Evolutionary conservation across 352 stramenopile species (phyloP), one percentile per base, ranked within the genome.

Genomic region (Pythium phragmitis): DNA sequence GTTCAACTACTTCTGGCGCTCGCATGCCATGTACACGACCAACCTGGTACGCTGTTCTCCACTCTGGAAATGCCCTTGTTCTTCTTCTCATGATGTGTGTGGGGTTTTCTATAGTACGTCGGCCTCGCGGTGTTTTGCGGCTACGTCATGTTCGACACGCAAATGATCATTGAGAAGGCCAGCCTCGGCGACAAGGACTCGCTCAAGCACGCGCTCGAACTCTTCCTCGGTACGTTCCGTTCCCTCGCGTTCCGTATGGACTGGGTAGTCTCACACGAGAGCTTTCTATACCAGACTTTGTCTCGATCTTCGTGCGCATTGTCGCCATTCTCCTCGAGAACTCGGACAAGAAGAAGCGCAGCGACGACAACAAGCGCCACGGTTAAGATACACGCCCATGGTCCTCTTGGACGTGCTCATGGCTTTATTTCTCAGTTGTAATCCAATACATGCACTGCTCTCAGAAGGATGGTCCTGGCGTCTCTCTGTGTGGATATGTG

Each of bases 131-230:
- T 96, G 49, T 97, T 97, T 60, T 94, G 84, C 69, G 87, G 81
- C 47, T 97, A 96, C 71, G 86, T 97, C 48, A 68, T 96, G 43
- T 94, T 94, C 47, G 89, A 97, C 79, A 96, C 88, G 60, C 89
- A 97, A 65, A 87, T 97, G 67, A 96, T 97, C 69, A 91, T 97
- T 61, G 87, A 95, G 73, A 92, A 93, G 70, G 88, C 85, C 26
- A 80, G 68, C 37, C 65, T 81, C 55, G 89, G 87, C 23, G 82
- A 93, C 79, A 88, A 88, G 64, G 88, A 97, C 75, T 80, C 87
- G 62, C 73, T 94, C 52, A 78, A 76, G 58, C 87, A 96, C 73
- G 87, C 89, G 39, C 71, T 93, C 28, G 75, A 90, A 55, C 85
- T 97, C 23, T 97, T 97, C 67, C 76, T 96, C 45, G 81, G 81